Base-by-base conservation (phyloP, 164 flowering plant genomes). In the Berberis vulgaris region DNA sequence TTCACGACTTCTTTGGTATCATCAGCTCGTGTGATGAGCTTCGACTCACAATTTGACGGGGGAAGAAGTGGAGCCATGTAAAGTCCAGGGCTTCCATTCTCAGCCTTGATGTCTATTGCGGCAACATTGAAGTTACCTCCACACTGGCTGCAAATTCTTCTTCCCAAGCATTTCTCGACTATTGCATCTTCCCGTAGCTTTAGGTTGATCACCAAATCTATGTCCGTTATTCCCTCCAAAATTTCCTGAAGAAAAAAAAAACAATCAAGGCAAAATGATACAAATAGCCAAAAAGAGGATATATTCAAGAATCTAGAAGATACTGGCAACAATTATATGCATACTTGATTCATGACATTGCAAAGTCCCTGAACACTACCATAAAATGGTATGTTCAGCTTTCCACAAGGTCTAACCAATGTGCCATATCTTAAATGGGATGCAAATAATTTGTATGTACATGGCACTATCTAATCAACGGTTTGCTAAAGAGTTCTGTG, bases 31-130 rank as follows among this genome's bases (percentile, higher is more conserved):
- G 91, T 83, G 67, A 90, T 86, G 54, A 93, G 86, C 74, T 93
- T 90, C 12, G 90, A 78, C 55, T 76, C 83, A 82, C 97, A 93
- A 47, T 78, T 79, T 49, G 91, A 67, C 54, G 98, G 97, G 61
- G 96, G 94, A 39, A 76, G 87, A 74, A 93, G 96, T n/a, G 98
- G 96, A 69, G 85, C 80, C 98, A 93, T 93, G 72, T 66, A 80
- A 54, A 93, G 80, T 63, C 80, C 84, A 60, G 87, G 97, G 47
- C 57, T 77, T 38, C 96, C 98, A 80, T 90, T 76, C 77, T 83
- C 86, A 63, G 80, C 87, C 80, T 86, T 83, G 55, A 93, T 80
- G 63, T 88, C 77, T 70, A 93, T 88, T 53, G 73, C 65, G 12
- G 98, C 97, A 65, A 93, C 64, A 71, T 93, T 90, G 55, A 74